Evolutionary conservation across 495 filamentous ascomycete species (phyloP), one percentile per base, ranked within the genome.

Genomic region (Aspergillus nanangensis): DNA sequence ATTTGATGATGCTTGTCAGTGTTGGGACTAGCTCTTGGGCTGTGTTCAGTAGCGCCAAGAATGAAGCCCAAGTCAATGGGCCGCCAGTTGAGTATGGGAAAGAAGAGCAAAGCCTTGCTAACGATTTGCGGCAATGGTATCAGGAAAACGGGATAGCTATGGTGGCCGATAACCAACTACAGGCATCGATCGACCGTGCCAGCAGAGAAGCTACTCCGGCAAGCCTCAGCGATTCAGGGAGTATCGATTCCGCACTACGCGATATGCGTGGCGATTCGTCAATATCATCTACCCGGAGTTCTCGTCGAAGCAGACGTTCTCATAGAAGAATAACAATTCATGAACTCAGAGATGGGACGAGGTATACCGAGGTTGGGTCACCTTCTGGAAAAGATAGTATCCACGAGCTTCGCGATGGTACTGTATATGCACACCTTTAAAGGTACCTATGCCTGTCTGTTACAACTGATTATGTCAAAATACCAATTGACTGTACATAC

Each of bases 71-170:
- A 51, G 63, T 77, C 13, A 71, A 61, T 43, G 84, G 83, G 1
- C 84, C 84, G 13, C 80, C 80, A 0, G 80, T 88, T 3, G 84
- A 88, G 59, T 75, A 77, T 45, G 78, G 73, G 5, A 66, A 69
- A 2, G 77, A 76, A 44, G 86, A 90, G 60, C 63, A 69, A 43
- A 62, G 58, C 15, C 78, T 77, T 59, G 78, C 79, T n/a, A 60
- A 66, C 38, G 66, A 55, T 18, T 56, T 88, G 48, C 76, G 74
- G 47, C 55, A 61, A 27, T 68, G 70, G 71, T 69, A 70, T 37
- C 41, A 35, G 1, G 58, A 70, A 44, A 49, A 56, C 13, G 63
- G 70, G 4, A 56, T 59, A 23, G 50, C 54, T 14, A 67, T 66
- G 60, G 56, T 70, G 20, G 61, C 63, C 15, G 70, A 73, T 34